These are phyloP conservation scores for Salvia sclarea DNA, from an alignment of 305 asterid species.

Conservation along the genomic window DNA sequence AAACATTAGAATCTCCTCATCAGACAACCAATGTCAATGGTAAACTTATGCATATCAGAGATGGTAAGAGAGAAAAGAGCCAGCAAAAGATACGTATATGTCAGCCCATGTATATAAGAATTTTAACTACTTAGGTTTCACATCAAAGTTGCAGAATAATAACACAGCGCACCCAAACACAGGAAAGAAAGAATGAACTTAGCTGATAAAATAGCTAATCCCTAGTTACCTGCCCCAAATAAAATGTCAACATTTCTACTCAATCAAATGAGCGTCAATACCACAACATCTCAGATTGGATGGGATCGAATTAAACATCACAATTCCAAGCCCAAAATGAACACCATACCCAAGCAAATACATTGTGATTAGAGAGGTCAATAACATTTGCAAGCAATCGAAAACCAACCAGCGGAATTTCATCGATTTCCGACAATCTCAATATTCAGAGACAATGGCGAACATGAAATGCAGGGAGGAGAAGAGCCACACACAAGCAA, in stretches of 20 bases:
- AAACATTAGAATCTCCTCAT: neutral
- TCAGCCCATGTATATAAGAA: neutral
- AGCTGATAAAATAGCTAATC: neutral
- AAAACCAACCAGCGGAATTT: neutral
- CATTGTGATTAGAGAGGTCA: neutral
- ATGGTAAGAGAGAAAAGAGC: neutral
- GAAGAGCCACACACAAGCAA: neutral
- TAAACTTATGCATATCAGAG: neutral
- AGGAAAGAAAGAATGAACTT: neutral
- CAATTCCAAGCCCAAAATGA: neutral
- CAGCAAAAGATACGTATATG: neutral
- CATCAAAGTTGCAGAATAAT: neutral
- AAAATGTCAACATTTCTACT: conserved; percentile 6
- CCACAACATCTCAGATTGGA: neutral
- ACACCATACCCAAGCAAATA: neutral
- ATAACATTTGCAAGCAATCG: neutral
- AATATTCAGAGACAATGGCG: conserved; percentile 14
- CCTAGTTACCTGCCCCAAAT: neutral
- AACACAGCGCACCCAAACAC: neutral
- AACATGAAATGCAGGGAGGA: neutral
- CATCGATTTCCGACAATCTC: conserved; percentile 15
- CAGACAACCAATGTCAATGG: neutral
- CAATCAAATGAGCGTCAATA: conserved; percentile 11
- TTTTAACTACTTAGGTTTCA: neutral
- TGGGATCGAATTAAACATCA: neutral